Conservation (phyloP, 192 early-diverging fungal genomes). For the Geosiphon pyriformis region DNA sequence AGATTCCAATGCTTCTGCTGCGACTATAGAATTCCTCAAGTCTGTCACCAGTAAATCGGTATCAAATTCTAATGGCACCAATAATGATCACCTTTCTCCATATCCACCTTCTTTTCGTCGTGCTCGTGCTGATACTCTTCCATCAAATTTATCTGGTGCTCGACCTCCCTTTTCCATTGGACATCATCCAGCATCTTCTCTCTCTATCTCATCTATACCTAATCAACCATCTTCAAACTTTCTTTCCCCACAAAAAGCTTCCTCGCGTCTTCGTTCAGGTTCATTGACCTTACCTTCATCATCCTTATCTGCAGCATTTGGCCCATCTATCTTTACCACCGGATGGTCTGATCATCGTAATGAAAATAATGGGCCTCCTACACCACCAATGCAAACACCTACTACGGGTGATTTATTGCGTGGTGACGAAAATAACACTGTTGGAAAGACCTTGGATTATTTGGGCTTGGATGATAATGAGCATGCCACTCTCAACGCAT, state of each 20-base stretch:
- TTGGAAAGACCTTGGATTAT: conserved; percentile 62
- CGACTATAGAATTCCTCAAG: conserved; percentile 15
- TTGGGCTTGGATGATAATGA: conserved; percentile 62
- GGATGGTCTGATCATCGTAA: conserved; percentile 41
- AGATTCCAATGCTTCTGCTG: conserved; percentile 14
- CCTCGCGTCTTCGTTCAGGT: conserved; percentile 47
- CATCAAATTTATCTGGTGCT: conserved; percentile 30
- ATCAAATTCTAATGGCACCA: conserved; percentile 8
- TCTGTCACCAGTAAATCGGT: conserved; percentile 6
- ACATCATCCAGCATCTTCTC: conserved; percentile 26
- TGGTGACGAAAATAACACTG: conserved; percentile 51
- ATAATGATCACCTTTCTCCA: conserved; percentile 11
- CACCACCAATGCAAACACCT: conserved; percentile 40
- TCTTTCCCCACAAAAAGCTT: conserved; percentile 35
- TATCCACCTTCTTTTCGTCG: conserved; percentile 35
- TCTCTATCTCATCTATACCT: conserved; percentile 19
- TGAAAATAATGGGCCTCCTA: conserved; percentile 31
- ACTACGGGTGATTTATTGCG: conserved; percentile 43
- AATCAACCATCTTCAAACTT: conserved; percentile 28
- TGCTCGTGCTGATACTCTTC: conserved; percentile 44
- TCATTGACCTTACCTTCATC: conserved; percentile 49
- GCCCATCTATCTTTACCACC: conserved; percentile 54
- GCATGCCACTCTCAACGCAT: conserved; percentile 26
- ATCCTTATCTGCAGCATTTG: conserved; percentile 49
- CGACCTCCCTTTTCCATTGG: conserved; percentile 1